phyloP scores from a whole-genome alignment of 78 protist species.

The Reticulomyxa filosa region DNA sequence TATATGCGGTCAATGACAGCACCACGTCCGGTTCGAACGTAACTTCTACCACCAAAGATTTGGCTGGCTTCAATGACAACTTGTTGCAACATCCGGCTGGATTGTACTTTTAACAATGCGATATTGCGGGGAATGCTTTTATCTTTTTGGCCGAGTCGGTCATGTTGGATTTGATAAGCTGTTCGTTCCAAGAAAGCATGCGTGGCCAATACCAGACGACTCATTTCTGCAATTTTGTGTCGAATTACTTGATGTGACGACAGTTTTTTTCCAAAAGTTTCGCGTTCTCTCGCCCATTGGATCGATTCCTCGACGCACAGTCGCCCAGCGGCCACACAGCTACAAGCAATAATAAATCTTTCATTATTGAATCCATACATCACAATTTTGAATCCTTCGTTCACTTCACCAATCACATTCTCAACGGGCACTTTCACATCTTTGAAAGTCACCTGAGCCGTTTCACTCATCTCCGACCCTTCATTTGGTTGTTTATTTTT shows the following conservation, averaged over 20 bases:
- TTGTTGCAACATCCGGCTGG: slow-evolving; percentile 19
- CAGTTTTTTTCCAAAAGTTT: too few species aligned
- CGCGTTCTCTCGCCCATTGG: too few species aligned
- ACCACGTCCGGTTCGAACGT: slow-evolving; percentile 19
- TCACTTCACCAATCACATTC: neutral
- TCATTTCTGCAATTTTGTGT: neutral
- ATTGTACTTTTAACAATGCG: slow-evolving; percentile 31
- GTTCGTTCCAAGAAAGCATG: neutral
- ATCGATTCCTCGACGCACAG: too few species aligned
- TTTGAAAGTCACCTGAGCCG: too few species aligned
- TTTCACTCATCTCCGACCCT: too few species aligned
- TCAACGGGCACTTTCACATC: slow-evolving; percentile 5
- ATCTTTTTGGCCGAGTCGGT: too few species aligned
- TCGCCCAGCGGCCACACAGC: too few species aligned
- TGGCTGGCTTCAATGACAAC: slow-evolving; percentile 24
- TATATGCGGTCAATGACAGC: slow-evolving; percentile 25
- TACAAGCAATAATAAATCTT: too few species aligned
- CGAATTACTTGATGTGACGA: too few species aligned
- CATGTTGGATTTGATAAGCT: neutral
- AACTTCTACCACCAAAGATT: slow-evolving; percentile 26
- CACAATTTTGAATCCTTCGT: neutral
- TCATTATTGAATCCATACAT: too few species aligned
- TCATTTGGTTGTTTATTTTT: too few species aligned
- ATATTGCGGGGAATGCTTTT: too few species aligned
- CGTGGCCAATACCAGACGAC: neutral